phyloP scores from a whole-genome alignment of 768 basidiomycete genomes.

The Tricholoma furcatifolium region DNA sequence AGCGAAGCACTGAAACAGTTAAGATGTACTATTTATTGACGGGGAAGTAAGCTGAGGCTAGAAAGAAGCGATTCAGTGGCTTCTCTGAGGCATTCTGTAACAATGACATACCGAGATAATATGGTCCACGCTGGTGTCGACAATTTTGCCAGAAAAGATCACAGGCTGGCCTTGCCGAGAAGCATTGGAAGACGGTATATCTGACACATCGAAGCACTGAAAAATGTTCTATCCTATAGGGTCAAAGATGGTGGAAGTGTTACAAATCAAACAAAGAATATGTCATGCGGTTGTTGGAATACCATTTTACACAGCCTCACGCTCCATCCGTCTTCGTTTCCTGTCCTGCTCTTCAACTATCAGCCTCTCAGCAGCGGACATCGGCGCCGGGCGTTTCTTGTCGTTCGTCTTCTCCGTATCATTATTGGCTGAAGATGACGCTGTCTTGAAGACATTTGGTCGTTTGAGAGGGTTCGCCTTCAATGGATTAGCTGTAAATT shows the following conservation, averaged over 20 bases:
- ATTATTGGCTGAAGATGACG: constrained; percentile 30
- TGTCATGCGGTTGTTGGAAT: neutral
- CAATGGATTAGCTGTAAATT: constrained; percentile 55
- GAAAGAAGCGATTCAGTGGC: too few species aligned
- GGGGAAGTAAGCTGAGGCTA: too few species aligned
- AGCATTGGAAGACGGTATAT: neutral
- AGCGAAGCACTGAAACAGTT: neutral
- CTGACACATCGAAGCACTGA: neutral
- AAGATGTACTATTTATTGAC: too few species aligned
- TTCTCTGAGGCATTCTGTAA: neutral
- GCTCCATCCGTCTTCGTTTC: constrained; percentile 77
- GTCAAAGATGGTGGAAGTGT: constrained; percentile 18
- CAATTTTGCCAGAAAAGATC: neutral
- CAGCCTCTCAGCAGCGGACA: constrained; percentile 83
- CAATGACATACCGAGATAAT: neutral
- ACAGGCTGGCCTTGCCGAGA: neutral
- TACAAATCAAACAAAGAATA: constrained; percentile 13
- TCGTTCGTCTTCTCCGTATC: constrained; percentile 41
- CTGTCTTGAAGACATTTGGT: constrained; percentile 70
- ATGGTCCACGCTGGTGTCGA: neutral
- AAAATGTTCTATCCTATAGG: neutral
- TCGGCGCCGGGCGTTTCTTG: constrained; percentile 61
- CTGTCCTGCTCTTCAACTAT: constrained; percentile 91
- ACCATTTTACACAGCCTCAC: constrained; percentile 28
- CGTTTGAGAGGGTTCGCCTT: constrained; percentile 73